Conservation (phyloP, 148 eudicot genomes). For the Rhododendron vialii region DNA sequence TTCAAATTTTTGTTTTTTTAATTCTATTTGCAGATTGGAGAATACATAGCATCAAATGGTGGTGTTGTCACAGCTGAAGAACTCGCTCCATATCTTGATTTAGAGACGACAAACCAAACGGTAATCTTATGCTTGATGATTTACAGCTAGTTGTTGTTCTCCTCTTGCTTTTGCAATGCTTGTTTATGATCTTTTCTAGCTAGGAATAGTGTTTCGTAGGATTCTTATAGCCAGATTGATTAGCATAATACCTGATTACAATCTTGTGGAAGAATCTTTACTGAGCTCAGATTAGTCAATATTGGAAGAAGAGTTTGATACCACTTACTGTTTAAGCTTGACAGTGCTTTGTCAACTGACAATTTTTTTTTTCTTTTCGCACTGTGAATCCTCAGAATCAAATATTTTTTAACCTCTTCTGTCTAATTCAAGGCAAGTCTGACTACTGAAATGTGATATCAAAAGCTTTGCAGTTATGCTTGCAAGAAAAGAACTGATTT, state of each 20-base stretch:
- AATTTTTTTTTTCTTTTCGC: too few relatives aligned
- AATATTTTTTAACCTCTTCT: neutral
- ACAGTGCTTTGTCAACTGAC: neutral
- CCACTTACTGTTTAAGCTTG: neutral
- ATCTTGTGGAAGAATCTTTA: neutral
- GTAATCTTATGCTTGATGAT: conserved; percentile 18
- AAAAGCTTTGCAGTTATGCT: neutral
- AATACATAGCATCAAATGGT: conserved; percentile 74
- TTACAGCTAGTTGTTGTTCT: neutral
- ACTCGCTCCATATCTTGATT: conserved; percentile 94
- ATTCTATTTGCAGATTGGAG: conserved; percentile 66
- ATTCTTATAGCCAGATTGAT: neutral
- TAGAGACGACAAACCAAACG: conserved; percentile 43
- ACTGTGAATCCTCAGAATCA: neutral
- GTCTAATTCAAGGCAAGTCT: neutral
- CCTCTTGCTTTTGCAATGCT: conserved; percentile 11
- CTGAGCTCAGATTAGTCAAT: neutral
- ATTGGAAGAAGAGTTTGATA: neutral
- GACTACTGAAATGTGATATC: neutral
- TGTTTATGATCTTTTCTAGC: conserved; percentile 1
- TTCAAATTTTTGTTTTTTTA: neutral
- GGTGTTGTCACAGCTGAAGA: conserved; percentile 97
- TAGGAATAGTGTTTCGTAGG: conserved; percentile 5
- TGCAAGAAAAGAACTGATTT: neutral
- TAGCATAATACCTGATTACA: neutral